Conservation (phyloP, 1,284 basidiomycete genomes). For the Heliocybe sulcata region DNA sequence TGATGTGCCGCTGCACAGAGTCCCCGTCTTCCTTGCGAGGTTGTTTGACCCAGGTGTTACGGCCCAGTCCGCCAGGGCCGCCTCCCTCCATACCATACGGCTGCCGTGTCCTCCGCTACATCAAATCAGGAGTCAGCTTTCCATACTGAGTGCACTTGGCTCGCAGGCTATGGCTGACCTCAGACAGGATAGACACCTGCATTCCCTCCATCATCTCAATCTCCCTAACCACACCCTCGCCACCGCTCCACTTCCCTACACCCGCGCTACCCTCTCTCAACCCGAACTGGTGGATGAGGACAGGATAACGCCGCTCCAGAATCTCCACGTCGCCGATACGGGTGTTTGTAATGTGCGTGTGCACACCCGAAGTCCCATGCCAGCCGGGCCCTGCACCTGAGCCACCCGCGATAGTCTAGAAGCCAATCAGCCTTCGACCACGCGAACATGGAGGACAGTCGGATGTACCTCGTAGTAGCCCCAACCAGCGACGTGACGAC, state of each 20-base stretch:
- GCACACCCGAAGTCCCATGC: constrained; percentile 86
- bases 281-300: constrained; percentile 80
- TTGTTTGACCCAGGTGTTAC: constrained; percentile 88
- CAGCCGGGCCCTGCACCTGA: constrained; percentile 87
- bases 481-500: constrained; percentile 76
- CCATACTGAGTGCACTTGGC: too few relatives aligned
- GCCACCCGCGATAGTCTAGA: constrained; percentile 89
- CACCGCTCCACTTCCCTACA: constrained; percentile 72
- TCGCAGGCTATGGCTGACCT: constrained; percentile 50
- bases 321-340: constrained; percentile 91
- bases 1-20: constrained; percentile 59
- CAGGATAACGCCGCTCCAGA: constrained; percentile 86
- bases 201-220: constrained; percentile 84
- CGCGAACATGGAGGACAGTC: too few relatives aligned
- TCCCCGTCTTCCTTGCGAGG: constrained; percentile 68
- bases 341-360: constrained; percentile 93
- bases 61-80: constrained; percentile 65
- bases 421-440: too few relatives aligned
- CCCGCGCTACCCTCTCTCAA: constrained; percentile 77
- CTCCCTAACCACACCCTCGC: constrained; percentile 84
- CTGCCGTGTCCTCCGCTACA: constrained; percentile 74
- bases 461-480: constrained; percentile 83
- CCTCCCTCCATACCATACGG: constrained; percentile 93
- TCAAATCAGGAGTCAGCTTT: constrained; percentile 2
- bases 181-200: constrained; percentile 83